A percentile compares a stretch with the other conserved stretches of the same genome.
phyloP scores from a whole-genome alignment of 2,329 filamentous ascomycete genomes.

The Cladosporium cucumerinum region DNA sequence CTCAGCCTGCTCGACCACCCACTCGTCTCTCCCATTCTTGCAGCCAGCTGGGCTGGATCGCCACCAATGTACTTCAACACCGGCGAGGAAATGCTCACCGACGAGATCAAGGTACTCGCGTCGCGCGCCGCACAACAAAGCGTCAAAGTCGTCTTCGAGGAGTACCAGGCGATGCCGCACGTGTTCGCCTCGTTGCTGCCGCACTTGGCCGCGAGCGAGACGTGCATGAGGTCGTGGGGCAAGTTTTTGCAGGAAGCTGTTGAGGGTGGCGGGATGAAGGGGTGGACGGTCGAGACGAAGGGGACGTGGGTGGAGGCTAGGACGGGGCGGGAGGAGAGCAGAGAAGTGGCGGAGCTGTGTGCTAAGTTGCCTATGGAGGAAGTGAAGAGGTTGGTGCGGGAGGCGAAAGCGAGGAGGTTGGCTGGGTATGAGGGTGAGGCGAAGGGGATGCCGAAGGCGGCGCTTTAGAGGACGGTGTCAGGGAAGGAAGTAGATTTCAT shows the following conservation, averaged over 20 bases:
- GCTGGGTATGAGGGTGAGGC: conserved; percentile 34
- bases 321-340: conserved; percentile 28
- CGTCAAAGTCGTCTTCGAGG: conserved; percentile 62
- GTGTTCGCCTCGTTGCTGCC: conserved; percentile 53
- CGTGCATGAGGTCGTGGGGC: conserved; percentile 39
- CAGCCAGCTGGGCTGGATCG: conserved; percentile 56
- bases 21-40: conserved; percentile 61
- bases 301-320: conserved; percentile 32
- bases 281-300: conserved; percentile 29
- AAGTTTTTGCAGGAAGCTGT: conserved; percentile 30
- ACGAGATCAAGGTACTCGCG: conserved; percentile 63
- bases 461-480: conserved; percentile 19
- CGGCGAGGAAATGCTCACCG: conserved; percentile 69
- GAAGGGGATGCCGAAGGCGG: conserved; percentile 33
- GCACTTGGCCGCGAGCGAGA: conserved; percentile 26
- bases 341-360: conserved; percentile 26
- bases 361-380: conserved; percentile 26
- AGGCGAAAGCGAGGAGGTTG: conserved; percentile 31
- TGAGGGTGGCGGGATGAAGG: conserved; percentile 26
- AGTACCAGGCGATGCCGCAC: conserved; percentile 80
- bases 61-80: conserved; percentile 67
- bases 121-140: conserved; percentile 54
- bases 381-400: conserved; percentile 28
- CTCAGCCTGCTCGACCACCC: conserved; percentile 56
- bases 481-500: background rate